Base-by-base conservation (phyloP, 106 monocot species). In the Apostasia ramifera region DNA sequence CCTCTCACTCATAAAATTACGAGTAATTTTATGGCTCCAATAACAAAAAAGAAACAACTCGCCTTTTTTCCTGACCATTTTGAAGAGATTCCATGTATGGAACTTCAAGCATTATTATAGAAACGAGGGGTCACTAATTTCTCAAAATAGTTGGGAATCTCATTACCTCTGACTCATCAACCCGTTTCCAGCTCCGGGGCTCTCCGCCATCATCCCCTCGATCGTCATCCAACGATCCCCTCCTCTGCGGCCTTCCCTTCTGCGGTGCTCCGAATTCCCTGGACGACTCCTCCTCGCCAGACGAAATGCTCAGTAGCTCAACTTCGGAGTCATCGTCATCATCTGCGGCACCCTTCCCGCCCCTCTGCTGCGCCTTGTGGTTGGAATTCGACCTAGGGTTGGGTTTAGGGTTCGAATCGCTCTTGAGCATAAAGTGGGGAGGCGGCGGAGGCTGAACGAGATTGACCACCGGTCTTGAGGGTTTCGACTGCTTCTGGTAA, bases 291-390 rank as follows among this genome's bases (percentile, higher is more conserved):
- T 97, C 97, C 44, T 97, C 97, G 11, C 97, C 97, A 1, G 97
- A 97, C 1, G 97, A 97, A 50, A 97, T 97, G 61, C 92, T 92
- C 68, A 97, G 74, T 69, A 97, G 66, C 80, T 97, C 97, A 40
- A 97, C 97, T 72, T 97, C 92, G 40, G 97, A 98, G 59, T 98
- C 97, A 11, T 98, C 97, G 11, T 98, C 97, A 8, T 90, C 89
- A 8, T 89, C 89, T 6, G 63, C 83, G 1, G 79, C 79, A 9
- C 66, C 74, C 66, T 75, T 71, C 43, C 74, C 56, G 44, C 67
- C 75, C 39, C 63, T 55, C 3, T 68, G 71, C 44, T 56, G 57
- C 44, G 44, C 41, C 51, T 64, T 73, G 10, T 38, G 15, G 60
- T 26, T 56, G 0, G 64, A 15, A 12, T 37, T 42, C 60, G 63